Conservation (phyloP, 208 protist species). For the Hexamita inflata region DNA sequence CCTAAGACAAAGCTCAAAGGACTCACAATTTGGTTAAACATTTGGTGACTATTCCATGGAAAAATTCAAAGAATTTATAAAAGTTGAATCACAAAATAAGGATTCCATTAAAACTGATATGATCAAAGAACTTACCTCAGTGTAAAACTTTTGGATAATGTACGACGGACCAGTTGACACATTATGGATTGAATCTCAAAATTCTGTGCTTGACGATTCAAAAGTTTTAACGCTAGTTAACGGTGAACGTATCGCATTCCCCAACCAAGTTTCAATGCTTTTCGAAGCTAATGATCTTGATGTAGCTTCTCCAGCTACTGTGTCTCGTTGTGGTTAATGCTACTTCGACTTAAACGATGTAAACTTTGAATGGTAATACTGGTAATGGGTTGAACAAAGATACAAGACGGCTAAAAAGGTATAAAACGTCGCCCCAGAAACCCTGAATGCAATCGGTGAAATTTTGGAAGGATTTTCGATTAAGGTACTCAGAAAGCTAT, state of each 20-base stretch:
- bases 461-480: conserved; percentile 62
- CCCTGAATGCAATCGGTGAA: neutral
- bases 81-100: neutral
- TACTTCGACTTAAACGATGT: conserved; percentile 79
- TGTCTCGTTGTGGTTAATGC: conserved; percentile 90
- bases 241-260: conserved; percentile 84
- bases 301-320: conserved; percentile 88
- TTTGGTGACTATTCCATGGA: neutral
- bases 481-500: conserved; percentile 58
- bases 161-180: conserved; percentile 93
- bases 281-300: conserved; percentile 92
- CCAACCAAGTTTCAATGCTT: conserved; percentile 76
- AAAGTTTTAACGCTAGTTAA: conserved; percentile 94
- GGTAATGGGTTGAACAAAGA: conserved; percentile 68
- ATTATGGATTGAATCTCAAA: conserved; percentile 96
- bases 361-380: conserved; percentile 66
- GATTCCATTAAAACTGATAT: neutral
- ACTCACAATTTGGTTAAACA: conserved; percentile 56
- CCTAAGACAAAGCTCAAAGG: conserved; percentile 70
- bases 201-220: conserved; percentile 97
- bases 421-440: neutral
- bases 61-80: neutral
- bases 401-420: conserved; percentile 42
- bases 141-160: conserved; percentile 75
- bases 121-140: neutral